Evolutionary conservation across 179 eudicot genomes (phyloP).

Genomic region (Spinacia oleracea): DNA sequence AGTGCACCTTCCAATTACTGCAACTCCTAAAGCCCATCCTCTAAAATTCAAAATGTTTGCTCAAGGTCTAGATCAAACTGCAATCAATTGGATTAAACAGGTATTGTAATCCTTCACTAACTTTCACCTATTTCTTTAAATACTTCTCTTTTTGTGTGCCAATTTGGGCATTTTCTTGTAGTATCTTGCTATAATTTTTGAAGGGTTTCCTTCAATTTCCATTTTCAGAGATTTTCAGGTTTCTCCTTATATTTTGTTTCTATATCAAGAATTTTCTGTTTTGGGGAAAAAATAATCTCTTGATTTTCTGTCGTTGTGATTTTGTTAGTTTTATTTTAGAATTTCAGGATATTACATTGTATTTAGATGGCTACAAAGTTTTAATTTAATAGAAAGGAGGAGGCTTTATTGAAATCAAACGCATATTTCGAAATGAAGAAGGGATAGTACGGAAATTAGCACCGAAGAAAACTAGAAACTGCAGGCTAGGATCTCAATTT

Average conservation of each 20-base stretch:
- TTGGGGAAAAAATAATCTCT: too few relatives aligned
- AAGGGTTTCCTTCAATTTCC: neutral
- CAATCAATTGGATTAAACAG: conserved; percentile 78
- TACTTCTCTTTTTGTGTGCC: neutral
- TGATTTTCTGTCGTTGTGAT: neutral
- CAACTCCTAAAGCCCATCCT: too few relatives aligned
- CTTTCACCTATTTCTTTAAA: neutral
- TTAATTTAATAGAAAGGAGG: too few relatives aligned
- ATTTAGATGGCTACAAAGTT: neutral
- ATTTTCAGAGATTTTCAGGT: neutral
- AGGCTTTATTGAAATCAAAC: too few relatives aligned
- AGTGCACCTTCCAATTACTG: neutral
- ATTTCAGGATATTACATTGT: neutral
- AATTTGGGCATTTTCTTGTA: neutral
- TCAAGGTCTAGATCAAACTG: conserved; percentile 72
- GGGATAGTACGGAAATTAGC: neutral
- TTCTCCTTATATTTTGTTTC: too few relatives aligned
- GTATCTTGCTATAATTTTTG: too few relatives aligned
- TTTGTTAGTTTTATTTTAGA: too few relatives aligned
- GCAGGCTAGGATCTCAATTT: neutral
- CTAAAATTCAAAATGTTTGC: conserved; percentile 53
- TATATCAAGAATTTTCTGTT: too few relatives aligned
- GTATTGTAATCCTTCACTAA: conserved; percentile 30
- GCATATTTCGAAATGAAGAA: too few relatives aligned
- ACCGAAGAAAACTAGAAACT: neutral